Conservation (phyloP, 75 land plant genomes). For the Cryptomeria japonica region DNA sequence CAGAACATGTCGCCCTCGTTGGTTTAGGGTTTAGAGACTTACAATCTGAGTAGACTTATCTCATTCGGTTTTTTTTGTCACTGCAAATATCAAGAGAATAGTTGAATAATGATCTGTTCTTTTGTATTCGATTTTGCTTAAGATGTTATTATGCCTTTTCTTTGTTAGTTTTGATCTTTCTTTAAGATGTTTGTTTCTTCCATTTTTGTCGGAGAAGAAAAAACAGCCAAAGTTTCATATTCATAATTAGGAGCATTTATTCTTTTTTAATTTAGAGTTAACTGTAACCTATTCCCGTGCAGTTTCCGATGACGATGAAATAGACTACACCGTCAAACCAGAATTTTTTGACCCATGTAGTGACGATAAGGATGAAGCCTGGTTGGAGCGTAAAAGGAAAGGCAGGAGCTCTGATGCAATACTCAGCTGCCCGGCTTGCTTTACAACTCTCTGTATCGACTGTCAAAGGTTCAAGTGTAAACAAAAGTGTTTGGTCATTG, state of each 20-base stretch:
- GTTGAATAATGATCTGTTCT: too few species aligned
- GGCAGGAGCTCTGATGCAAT: slow-evolving; percentile 86
- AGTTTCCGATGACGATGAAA: slow-evolving; percentile 76
- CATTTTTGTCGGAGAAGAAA: background rate
- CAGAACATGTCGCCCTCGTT: background rate
- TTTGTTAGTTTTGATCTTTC: background rate
- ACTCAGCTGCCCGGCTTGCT: slow-evolving; percentile 91
- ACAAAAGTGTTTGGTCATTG: background rate
- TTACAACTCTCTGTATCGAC: slow-evolving; percentile 85
- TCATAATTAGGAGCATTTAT: background rate
- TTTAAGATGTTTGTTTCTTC: too few species aligned
- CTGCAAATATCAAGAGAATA: background rate
- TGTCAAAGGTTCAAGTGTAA: slow-evolving; percentile 69
- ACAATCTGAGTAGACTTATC: too few species aligned
- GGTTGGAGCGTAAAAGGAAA: slow-evolving; percentile 66
- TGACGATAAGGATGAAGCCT: slow-evolving; percentile 69
- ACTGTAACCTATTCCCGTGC: background rate
- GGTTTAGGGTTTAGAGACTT: background rate
- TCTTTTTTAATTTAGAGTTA: background rate
- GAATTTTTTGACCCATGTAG: slow-evolving; percentile 72
- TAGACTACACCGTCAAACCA: slow-evolving; percentile 58
- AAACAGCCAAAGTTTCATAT: background rate
- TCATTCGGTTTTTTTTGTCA: too few species aligned
- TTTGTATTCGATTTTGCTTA: too few species aligned
- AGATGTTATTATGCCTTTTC: too few species aligned